Percentiles rank a stretch among this genome's conserved stretches.
These are phyloP conservation scores for Spergularia azorica DNA, from an alignment of 179 eudicot species.

Conservation along the genomic window DNA sequence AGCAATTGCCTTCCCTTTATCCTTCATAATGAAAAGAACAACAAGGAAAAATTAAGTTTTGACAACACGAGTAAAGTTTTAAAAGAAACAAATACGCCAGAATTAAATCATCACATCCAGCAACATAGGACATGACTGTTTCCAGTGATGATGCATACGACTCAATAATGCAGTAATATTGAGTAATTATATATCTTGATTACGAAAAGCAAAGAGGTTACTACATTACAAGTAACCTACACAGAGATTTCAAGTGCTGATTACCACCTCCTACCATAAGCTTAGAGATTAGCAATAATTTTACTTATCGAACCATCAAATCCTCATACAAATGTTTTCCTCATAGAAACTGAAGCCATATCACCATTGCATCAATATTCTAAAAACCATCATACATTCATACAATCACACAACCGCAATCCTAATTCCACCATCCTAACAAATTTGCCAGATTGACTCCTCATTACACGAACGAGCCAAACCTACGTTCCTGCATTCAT, in stretches of 20 bases:
- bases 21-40: constrained; percentile 38
- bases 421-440: neutral
- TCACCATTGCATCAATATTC: too few relatives aligned
- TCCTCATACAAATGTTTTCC: too few relatives aligned
- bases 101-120: neutral
- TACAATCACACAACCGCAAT: neutral
- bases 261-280: neutral
- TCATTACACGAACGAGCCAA: neutral
- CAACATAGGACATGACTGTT: neutral
- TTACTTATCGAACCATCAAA: neutral
- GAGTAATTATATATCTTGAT: neutral
- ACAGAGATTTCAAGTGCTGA: constrained; percentile 2
- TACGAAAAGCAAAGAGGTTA: constrained; percentile 1
- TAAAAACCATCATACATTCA: neutral
- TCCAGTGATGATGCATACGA: neutral
- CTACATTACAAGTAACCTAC: constrained; percentile 18
- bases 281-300: neutral
- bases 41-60: neutral
- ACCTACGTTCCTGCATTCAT: too few relatives aligned
- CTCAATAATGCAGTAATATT: neutral
- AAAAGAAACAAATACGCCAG: neutral
- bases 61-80: neutral
- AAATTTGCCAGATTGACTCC: neutral
- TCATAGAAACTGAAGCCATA: too few relatives aligned
- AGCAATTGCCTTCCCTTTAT: constrained; percentile 42